phyloP scores from a whole-genome alignment of 495 filamentous ascomycete genomes.

The Hypoxylon rickii region DNA sequence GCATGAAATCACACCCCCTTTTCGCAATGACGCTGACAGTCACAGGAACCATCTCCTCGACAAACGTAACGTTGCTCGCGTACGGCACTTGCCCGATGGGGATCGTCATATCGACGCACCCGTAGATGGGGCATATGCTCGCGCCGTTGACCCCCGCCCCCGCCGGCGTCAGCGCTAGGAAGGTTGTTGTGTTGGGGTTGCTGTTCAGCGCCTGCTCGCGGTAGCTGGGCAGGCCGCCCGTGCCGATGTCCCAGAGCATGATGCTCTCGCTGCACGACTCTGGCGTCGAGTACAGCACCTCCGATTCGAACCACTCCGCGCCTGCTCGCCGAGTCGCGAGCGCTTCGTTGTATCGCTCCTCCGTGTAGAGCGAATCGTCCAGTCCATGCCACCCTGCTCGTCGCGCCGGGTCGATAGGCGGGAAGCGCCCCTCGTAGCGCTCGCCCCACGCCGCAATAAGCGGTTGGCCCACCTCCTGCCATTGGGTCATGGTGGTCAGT shows the following conservation, averaged over 20 bases:
- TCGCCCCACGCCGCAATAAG: slow-evolving; percentile 34
- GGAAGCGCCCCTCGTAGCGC: slow-evolving; percentile 43
- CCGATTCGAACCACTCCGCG: slow-evolving; percentile 45
- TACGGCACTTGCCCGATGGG: slow-evolving; percentile 52
- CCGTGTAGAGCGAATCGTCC: slow-evolving; percentile 28
- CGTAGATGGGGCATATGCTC: slow-evolving; percentile 45
- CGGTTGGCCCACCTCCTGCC: slow-evolving; percentile 31
- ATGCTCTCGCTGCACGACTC: slow-evolving; percentile 46
- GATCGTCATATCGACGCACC: slow-evolving; percentile 45
- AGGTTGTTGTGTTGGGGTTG: slow-evolving; percentile 36
- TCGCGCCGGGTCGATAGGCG: slow-evolving; percentile 42
- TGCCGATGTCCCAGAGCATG: slow-evolving; percentile 49
- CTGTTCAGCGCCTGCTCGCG: slow-evolving; percentile 40
- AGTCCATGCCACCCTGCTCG: slow-evolving; percentile 30
- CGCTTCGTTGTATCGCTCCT: slow-evolving; percentile 34
- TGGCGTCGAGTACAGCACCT: slow-evolving; percentile 40
- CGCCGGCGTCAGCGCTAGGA: slow-evolving; percentile 39
- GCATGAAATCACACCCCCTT: slow-evolving; percentile 49
- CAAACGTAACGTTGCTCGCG: slow-evolving; percentile 40
- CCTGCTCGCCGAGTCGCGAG: slow-evolving; percentile 35
- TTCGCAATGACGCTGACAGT: slow-evolving; percentile 46
- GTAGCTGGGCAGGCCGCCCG: slow-evolving; percentile 45
- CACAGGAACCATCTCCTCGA: slow-evolving; percentile 48
- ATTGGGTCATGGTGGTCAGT: slow-evolving; percentile 28
- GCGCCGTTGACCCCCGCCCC: slow-evolving; percentile 38